These are phyloP conservation scores for Globisporangium irregulare DNA, from an alignment of 352 stramenopile genomes.

Conservation along the genomic window DNA sequence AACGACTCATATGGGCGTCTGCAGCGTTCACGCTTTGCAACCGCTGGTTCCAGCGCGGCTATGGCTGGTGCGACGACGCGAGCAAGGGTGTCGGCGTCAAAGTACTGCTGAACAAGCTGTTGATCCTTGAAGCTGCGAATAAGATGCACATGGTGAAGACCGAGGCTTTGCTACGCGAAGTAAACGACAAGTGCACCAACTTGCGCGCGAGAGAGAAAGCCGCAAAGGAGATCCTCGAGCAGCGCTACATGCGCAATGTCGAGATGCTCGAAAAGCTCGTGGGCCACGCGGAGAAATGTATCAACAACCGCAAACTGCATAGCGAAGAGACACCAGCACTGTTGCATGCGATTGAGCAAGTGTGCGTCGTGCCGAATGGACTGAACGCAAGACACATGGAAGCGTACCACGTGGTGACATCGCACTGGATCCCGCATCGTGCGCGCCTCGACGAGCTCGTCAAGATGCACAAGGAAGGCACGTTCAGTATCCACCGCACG, in stretches of 20 bases:
- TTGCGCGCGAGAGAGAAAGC: constrained; percentile 41
- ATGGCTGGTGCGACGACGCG: constrained; percentile 62
- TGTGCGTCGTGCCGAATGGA: constrained; percentile 52
- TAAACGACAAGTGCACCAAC: constrained; percentile 62
- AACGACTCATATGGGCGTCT: constrained; percentile 54
- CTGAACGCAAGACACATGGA: constrained; percentile 42
- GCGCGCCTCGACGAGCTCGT: constrained; percentile 57
- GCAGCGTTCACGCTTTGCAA: constrained; percentile 57
- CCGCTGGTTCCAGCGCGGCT: constrained; percentile 62
- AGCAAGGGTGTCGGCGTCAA: constrained; percentile 61
- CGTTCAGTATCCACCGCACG: constrained; percentile 74
- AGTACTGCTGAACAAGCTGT: constrained; percentile 45
- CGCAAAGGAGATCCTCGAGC: constrained; percentile 38
- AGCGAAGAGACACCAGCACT: constrained; percentile 59
- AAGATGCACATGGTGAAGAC: constrained; percentile 81
- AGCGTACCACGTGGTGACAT: constrained; percentile 66
- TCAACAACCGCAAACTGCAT: constrained; percentile 79
- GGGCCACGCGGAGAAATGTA: constrained; percentile 48
- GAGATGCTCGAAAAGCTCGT: constrained; percentile 53
- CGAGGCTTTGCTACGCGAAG: constrained; percentile 47
- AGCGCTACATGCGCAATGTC: constrained; percentile 38
- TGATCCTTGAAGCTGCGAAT: constrained; percentile 63
- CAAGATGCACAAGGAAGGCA: constrained; percentile 74
- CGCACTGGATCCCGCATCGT: constrained; percentile 52
- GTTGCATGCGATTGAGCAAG: constrained; percentile 60